Percentiles rank a stretch among this genome's conserved stretches.
These are phyloP conservation scores for Pseudoperonospora humuli DNA, from an alignment of 352 stramenopile species.

Conservation along the genomic window DNA sequence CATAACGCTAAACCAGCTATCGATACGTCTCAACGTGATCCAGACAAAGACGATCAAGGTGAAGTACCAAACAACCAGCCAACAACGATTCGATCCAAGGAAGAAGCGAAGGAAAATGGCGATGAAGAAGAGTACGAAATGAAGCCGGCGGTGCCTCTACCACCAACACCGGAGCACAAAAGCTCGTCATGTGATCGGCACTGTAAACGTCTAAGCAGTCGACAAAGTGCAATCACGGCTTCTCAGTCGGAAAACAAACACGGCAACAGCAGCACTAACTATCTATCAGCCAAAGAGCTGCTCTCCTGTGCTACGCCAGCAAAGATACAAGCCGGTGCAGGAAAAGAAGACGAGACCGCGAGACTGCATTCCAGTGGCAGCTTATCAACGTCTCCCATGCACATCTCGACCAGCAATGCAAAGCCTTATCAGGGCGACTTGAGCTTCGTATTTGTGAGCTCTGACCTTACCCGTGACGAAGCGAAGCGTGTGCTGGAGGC, in stretches of 20 bases:
- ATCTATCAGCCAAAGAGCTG: slow-evolving; percentile 8
- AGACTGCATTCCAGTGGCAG: slow-evolving; percentile 3
- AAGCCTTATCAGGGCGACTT: not conserved
- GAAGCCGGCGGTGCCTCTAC: slow-evolving; percentile 22
- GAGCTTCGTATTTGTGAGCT: slow-evolving; percentile 52
- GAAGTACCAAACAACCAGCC: slow-evolving; percentile 12
- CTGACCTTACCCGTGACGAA: slow-evolving; percentile 48
- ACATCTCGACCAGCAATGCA: slow-evolving; percentile 9
- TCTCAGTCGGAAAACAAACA: slow-evolving; percentile 29
- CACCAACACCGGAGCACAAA: slow-evolving; percentile 3
- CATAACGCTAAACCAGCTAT: slow-evolving; percentile 1
- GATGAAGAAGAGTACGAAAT: slow-evolving; percentile 38
- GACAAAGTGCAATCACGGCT: slow-evolving; percentile 29
- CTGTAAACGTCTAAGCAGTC: slow-evolving; percentile 3
- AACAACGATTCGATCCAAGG: slow-evolving; percentile 5
- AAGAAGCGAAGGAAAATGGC: slow-evolving; percentile 5
- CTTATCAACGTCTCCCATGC: slow-evolving; percentile 9
- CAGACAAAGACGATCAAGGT: slow-evolving; percentile 8
- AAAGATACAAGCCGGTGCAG: slow-evolving; percentile 1
- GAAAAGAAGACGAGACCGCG: not conserved
- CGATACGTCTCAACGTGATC: slow-evolving; percentile 6
- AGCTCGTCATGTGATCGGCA: slow-evolving; percentile 1
- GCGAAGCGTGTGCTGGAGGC: slow-evolving; percentile 45
- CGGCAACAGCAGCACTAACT: not conserved
- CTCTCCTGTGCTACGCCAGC: slow-evolving; percentile 1